Percentiles rank a stretch among this genome's conserved stretches.
phyloP scores from a whole-genome alignment of 768 basidiomycete species.

The Serendipita sp. region DNA sequence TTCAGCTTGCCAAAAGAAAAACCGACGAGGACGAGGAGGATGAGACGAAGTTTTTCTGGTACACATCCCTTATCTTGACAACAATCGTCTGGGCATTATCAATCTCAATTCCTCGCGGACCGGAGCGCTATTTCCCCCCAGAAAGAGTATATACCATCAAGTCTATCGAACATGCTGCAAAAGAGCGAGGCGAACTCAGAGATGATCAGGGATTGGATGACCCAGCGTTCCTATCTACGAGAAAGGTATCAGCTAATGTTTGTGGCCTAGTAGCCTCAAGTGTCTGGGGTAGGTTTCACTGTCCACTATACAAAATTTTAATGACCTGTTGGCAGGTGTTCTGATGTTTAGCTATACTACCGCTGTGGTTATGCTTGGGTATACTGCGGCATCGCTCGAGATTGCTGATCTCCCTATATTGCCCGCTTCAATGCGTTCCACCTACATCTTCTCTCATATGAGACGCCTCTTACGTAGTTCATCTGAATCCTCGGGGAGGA shows the following conservation, averaged over 20 bases:
- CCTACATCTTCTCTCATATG: constrained; percentile 47
- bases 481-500: not conserved
- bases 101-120: constrained; percentile 48
- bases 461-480: constrained; percentile 16
- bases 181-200: not conserved
- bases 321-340: constrained; percentile 22
- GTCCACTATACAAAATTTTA: not conserved
- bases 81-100: constrained; percentile 28
- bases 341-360: constrained; percentile 82
- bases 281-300: not conserved
- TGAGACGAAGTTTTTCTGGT: constrained; percentile 28
- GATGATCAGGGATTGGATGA: constrained; percentile 9
- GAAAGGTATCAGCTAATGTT: not conserved
- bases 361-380: constrained; percentile 71
- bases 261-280: not conserved
- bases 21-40: not conserved
- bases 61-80: constrained; percentile 35
- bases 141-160: constrained; percentile 61
- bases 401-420: constrained; percentile 80
- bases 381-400: constrained; percentile 55
- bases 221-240: too few species aligned
- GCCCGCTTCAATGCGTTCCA: constrained; percentile 49
- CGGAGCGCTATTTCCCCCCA: constrained; percentile 57
- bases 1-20: not conserved
- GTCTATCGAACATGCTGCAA: constrained; percentile 27